phyloP scores from a whole-genome alignment of 2,329 filamentous ascomycete species.

The Botrytis fragariae region DNA sequence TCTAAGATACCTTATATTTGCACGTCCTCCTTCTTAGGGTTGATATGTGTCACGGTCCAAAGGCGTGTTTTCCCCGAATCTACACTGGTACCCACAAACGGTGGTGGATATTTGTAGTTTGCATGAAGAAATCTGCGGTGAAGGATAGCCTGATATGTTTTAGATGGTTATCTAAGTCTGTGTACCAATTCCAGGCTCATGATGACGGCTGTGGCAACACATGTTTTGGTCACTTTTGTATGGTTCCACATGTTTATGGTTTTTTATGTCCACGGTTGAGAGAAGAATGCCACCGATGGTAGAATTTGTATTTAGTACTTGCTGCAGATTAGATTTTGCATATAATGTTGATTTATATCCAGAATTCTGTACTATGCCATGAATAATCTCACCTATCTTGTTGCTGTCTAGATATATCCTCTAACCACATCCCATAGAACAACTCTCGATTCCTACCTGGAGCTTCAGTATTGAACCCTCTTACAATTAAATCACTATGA shows the following conservation, averaged over 20 bases:
- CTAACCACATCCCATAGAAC: neutral
- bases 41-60: neutral
- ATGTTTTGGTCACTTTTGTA: neutral
- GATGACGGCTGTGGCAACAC: neutral
- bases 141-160: neutral
- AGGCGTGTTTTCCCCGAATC: neutral
- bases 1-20: neutral
- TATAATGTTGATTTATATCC: neutral
- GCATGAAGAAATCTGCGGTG: neutral
- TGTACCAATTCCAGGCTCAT: neutral
- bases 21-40: neutral
- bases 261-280: neutral
- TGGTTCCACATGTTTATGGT: neutral
- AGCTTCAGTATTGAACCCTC: neutral
- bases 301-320: neutral
- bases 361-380: fast-evolving
- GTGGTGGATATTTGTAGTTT: neutral
- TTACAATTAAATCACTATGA: neutral
- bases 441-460: fast-evolving
- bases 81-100: neutral
- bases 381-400: neutral
- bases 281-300: neutral
- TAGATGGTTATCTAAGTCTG: neutral
- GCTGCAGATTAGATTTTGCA: too few relatives aligned
- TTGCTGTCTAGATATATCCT: neutral